Evolutionary conservation across 139 green algal species (phyloP).

Genomic region (Picochlorum sp.): DNA sequence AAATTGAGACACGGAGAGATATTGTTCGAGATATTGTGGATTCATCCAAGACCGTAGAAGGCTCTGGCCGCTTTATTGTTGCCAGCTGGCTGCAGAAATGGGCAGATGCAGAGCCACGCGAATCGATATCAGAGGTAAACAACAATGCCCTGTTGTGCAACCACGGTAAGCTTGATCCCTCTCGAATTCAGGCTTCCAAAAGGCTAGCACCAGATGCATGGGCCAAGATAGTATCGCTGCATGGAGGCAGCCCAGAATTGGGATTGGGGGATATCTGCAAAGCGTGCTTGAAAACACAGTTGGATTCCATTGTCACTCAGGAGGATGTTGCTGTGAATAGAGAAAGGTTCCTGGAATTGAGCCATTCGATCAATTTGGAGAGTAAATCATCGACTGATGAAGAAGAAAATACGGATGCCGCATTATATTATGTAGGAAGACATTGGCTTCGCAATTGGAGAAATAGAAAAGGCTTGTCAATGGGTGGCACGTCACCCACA

Average conservation of each 20-base stretch:
- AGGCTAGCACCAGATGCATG: constrained; percentile 24
- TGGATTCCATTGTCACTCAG: constrained; percentile 15
- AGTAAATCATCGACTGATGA: background rate
- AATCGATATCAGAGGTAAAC: constrained; percentile 27
- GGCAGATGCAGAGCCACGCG: constrained; percentile 23
- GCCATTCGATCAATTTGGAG: constrained; percentile 8
- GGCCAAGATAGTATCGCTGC: constrained; percentile 11
- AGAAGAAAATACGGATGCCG: background rate
- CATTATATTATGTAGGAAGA: constrained; percentile 13
- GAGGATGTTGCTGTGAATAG: constrained; percentile 10
- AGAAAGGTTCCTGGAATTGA: constrained; percentile 12
- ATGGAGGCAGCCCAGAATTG: constrained; percentile 29
- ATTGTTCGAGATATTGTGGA: background rate
- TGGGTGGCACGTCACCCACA: constrained; percentile 32
- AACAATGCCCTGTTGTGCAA: constrained; percentile 44
- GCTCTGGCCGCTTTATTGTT: constrained; percentile 27
- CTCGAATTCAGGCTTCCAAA: constrained; percentile 23
- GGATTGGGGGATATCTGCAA: constrained; percentile 21
- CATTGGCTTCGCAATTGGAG: constrained; percentile 21
- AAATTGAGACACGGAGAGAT: background rate
- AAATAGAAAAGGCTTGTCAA: constrained; percentile 11
- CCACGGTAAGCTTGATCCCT: constrained; percentile 42
- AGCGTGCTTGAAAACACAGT: constrained; percentile 27
- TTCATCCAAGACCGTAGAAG: background rate
- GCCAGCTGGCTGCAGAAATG: constrained; percentile 34